Conservation (phyloP, 306 rosid genomes). For the Pueraria montana region DNA sequence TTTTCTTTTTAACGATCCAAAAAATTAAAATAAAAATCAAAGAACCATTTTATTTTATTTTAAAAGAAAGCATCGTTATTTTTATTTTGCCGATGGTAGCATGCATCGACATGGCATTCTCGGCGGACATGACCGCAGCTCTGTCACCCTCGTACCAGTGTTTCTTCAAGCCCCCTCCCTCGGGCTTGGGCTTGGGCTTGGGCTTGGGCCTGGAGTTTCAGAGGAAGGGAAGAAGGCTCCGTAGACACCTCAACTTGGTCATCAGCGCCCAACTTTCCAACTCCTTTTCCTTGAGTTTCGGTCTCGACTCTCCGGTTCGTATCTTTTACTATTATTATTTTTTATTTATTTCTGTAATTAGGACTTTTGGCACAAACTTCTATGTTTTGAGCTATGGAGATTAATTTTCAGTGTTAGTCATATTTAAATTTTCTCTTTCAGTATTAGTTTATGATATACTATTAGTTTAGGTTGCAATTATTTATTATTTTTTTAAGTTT, state of each 20-base stretch:
- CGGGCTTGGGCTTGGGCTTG: conserved; percentile 52
- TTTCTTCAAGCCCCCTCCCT: conserved; percentile 56
- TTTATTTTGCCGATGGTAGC: conserved; percentile 60
- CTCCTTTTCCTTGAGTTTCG: conserved; percentile 67
- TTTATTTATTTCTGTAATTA: too few relatives aligned
- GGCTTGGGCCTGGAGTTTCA: conserved; percentile 57
- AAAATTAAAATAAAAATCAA: too few relatives aligned
- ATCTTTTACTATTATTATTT: too few relatives aligned
- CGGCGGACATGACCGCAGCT: conserved; percentile 55
- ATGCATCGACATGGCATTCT: conserved; percentile 68
- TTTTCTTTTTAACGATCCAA: conserved; percentile 46
- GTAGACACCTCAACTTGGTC: conserved; percentile 67
- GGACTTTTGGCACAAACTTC: too few relatives aligned
- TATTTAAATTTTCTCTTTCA: too few relatives aligned
- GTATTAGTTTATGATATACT: background rate
- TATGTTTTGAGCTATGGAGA: too few relatives aligned
- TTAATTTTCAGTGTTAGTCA: too few relatives aligned
- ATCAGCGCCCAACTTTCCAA: conserved; percentile 79
- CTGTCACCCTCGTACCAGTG: conserved; percentile 47
- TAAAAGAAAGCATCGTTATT: background rate
- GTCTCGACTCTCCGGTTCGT: conserved; percentile 81
- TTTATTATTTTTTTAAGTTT: background rate
- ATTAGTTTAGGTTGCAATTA: background rate
- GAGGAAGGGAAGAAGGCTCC: conserved; percentile 56
- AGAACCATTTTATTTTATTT: background rate